These are phyloP conservation scores for Fusarium sp. DNA, from an alignment of 2,329 filamentous ascomycete species.

Conservation along the genomic window DNA sequence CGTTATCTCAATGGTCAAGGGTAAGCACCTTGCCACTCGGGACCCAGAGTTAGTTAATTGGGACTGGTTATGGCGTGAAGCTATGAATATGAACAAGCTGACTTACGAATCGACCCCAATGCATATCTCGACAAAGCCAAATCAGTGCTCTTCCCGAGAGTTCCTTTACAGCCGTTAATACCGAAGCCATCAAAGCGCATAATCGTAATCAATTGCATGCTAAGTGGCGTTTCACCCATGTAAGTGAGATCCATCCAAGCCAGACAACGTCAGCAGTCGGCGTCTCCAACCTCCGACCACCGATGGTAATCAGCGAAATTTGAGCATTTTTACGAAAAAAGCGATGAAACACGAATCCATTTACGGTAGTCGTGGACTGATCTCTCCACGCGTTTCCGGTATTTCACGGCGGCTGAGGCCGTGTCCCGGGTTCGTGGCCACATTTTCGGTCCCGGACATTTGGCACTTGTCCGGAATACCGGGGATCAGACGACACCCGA, in stretches of 20 bases:
- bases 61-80: too few species aligned
- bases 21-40: not conserved
- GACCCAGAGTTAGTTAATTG: not conserved
- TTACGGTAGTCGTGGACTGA: not conserved
- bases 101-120: not conserved
- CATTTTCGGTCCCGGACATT: slow-evolving; percentile 16
- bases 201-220: not conserved
- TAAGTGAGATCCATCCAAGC: not conserved
- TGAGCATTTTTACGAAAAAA: not conserved
- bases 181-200: not conserved
- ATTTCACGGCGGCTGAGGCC: not conserved
- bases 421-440: not conserved
- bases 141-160: not conserved
- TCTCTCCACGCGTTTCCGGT: not conserved
- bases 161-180: not conserved
- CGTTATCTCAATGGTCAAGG: not conserved
- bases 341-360: not conserved
- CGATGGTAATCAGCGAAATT: not conserved
- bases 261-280: not conserved
- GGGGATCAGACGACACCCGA: not conserved
- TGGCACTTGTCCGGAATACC: slow-evolving; percentile 22
- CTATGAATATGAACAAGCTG: too few species aligned
- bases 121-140: not conserved
- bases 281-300: not conserved
- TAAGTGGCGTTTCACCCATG: not conserved